These are phyloP conservation scores for Aspergillus versicolor DNA, from an alignment of 2,329 filamentous ascomycete species.

Conservation along the genomic window DNA sequence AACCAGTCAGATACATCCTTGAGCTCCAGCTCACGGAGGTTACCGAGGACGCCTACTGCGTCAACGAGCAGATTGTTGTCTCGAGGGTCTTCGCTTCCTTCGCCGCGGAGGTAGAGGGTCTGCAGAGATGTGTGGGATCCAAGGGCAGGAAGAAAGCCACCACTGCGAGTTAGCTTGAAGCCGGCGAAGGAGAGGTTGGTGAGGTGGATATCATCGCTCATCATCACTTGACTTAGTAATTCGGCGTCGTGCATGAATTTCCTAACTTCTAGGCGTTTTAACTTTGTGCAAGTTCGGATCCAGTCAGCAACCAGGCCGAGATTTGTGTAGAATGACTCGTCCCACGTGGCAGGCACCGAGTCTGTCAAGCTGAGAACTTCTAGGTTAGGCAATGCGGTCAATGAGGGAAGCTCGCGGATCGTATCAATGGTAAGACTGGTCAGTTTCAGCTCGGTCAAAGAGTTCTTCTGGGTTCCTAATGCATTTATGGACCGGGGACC, in stretches of 20 bases:
- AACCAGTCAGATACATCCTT: slow-evolving; percentile 37
- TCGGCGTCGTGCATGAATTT: slow-evolving; percentile 52
- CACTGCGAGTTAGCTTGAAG: slow-evolving; percentile 24
- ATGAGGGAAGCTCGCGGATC: slow-evolving; percentile 35
- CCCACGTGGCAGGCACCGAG: slow-evolving; percentile 41
- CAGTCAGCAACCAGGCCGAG: slow-evolving; percentile 54
- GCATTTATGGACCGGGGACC: slow-evolving; percentile 55
- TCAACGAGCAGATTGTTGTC: slow-evolving; percentile 32
- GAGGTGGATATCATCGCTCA: slow-evolving; percentile 25
- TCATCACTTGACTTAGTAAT: slow-evolving; percentile 29
- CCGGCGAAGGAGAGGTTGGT: slow-evolving; percentile 29
- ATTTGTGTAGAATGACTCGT: slow-evolving; percentile 53
- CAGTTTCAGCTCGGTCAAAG: slow-evolving; percentile 56
- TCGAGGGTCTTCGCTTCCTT: slow-evolving; percentile 24
- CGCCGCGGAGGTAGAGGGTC: slow-evolving; percentile 30
- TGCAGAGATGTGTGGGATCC: slow-evolving; percentile 27
- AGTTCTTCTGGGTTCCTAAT: slow-evolving; percentile 53
- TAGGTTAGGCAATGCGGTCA: slow-evolving; percentile 35
- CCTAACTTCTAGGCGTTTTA: slow-evolving; percentile 53
- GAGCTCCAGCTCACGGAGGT: slow-evolving; percentile 33
- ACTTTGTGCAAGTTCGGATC: slow-evolving; percentile 53
- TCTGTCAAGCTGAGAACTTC: slow-evolving; percentile 52
- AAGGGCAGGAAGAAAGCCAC: slow-evolving; percentile 30
- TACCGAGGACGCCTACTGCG: slow-evolving; percentile 26
- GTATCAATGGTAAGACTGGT: slow-evolving; percentile 49